A percentile compares a stretch with the other conserved stretches of the same genome.
These are phyloP conservation scores for Hirsutella thompsonii DNA, from an alignment of 2,329 filamentous ascomycete genomes.

Conservation along the genomic window DNA sequence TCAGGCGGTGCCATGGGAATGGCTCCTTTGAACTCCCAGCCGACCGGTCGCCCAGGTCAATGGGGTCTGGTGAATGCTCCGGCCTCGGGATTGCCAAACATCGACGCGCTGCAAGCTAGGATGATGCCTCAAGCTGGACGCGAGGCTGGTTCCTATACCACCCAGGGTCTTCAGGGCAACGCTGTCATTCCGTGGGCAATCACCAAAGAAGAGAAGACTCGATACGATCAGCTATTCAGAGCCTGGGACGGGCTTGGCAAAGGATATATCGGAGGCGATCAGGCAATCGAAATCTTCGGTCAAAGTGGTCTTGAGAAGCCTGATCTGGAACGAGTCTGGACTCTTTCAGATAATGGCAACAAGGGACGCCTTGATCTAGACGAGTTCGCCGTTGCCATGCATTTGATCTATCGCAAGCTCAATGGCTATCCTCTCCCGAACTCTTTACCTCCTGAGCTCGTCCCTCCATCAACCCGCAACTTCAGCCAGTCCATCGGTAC, in stretches of 20 bases:
- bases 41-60: constrained; percentile 83
- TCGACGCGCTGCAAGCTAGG: constrained; percentile 79
- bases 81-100: constrained; percentile 78
- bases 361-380: constrained; percentile 90
- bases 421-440: constrained; percentile 91
- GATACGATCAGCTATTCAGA: constrained; percentile 88
- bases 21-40: constrained; percentile 72
- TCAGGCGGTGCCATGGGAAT: constrained; percentile 33
- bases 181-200: constrained; percentile 97
- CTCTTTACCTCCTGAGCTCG: constrained; percentile 77
- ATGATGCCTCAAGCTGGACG: constrained; percentile 97
- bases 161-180: constrained; percentile 78
- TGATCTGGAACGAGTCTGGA: constrained; percentile 90
- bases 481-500: constrained; percentile 86
- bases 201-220: constrained; percentile 95
- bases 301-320: constrained; percentile 87
- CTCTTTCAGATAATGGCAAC: constrained; percentile 83
- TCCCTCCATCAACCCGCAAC: constrained; percentile 89
- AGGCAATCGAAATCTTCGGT: constrained; percentile 93
- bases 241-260: constrained; percentile 94
- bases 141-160: constrained; percentile 71
- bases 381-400: constrained; percentile 97
- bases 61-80: constrained; percentile 98
- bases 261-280: constrained; percentile 81
- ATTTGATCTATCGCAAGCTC: constrained; percentile 93